Evolutionary conservation across 192 early-diverging fungal species (phyloP), one percentile per base, ranked within the genome.

Genomic region (Funneliformis geosporum): DNA sequence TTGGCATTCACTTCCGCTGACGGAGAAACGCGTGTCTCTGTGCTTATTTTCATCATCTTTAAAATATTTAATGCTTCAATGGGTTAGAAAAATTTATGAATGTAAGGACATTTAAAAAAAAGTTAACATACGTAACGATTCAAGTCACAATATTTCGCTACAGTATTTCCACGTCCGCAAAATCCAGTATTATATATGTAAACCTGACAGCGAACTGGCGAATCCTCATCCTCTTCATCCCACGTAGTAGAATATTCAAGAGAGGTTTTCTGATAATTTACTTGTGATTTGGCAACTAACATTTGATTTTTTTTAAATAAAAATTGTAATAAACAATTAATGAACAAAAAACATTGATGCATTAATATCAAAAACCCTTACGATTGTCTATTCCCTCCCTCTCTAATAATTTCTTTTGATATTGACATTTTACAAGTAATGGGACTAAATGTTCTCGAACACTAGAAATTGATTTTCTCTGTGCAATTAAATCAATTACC

Each of bases 401-500:
- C 23, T 91, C 88, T 43, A 88, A 84, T 65, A 96, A 84, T n/a
- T 86, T 83, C 42, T 90, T 87, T 73, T 93, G 91, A 84, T 92
- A 91, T 83, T 99, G 97, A 28, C 90, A 91, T 75, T 94, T 91
- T 60, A 98, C 89, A 80, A 99, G 86, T 60, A 94, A 80, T 10
- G 95, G 97, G 60, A 99, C 84, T 40, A 99, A 85, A 78, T 98
- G 95, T 71, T 92, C 86, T 68, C 93, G 90, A 16, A 99, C 84
- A 80, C 94, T 94, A n/a, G 87, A 83, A 42, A 94, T 88, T 18
- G 86, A 85, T 18, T 89, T 88, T 82, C 94, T 87, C 81, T 86
- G 84, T 16, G 82, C 84, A 10, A 86, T 81, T 73, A 95, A 82
- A 83, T 98, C 96, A 69, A 97, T 82, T 2, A 99, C 92, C 98